Evolutionary conservation across 2,329 filamentous ascomycete species (phyloP), one percentile per base, ranked within the genome.

Genomic region (Alternaria longipes): DNA sequence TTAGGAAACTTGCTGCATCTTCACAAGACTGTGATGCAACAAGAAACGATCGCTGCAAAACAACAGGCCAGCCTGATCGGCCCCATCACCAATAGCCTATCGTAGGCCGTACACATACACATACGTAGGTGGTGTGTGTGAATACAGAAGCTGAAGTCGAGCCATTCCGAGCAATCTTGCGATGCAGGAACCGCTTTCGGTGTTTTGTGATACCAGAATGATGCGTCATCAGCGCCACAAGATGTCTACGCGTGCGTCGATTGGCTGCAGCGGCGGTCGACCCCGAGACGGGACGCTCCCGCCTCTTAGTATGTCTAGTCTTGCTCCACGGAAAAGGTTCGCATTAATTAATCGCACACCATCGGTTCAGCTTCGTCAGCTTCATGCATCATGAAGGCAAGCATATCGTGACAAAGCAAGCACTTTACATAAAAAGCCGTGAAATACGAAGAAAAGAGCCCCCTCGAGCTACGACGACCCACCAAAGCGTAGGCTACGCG

Each of bases 341-440:
- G 18, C 30, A 49, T 34, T 36, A 24, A 49, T 36, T 49, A 49
- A 24, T 36, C 12, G 14, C 30, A 16, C 20, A 34, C 32, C 46
- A 49, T 36, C 12, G 24, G 30, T 49, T 49, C 30, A 49, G 38
- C 38, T 54, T 44, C 38, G 51, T 54, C 26, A 54, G 51, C 51
- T 16, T 54, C 26, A 12, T 14, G 51, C 38, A 44, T 32, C 16
- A 32, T 32, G 18, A 24, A 14, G 20, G 38, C 38, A 54, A 32
- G 16, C 14, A n/a, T 8, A 34, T 44, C 18, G 18, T 44, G 51
- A 54, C 26, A 22, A 49, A 49, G 30, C 28, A 22, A 30, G 46
- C 46, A n/a, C 30, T 22, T 49, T 16, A 36, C 20, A 11, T 36
- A 3, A 16, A 36, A 36, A 14, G 18, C 30, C 8, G 46, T 49